phyloP scores from a whole-genome alignment of 371 early-diverging fungal genomes.

The Mucor velutinosus region DNA sequence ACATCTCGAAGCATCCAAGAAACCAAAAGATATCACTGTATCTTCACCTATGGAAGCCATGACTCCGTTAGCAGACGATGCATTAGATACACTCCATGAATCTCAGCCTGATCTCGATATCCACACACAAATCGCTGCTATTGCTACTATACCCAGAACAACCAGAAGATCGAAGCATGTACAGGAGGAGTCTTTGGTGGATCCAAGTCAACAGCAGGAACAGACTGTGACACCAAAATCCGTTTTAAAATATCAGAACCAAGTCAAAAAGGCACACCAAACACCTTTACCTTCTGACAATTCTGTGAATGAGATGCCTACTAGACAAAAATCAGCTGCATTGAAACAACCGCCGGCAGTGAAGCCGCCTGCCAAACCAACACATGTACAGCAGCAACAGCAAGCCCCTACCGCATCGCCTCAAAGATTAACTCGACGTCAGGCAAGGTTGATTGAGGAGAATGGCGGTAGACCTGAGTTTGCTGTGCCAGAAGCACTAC shows the following conservation, averaged over 20 bases:
- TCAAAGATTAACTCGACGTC: not conserved
- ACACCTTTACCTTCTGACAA: not conserved
- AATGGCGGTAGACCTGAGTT: not conserved
- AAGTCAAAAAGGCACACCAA: not conserved
- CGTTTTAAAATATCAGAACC: not conserved
- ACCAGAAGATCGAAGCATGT: not conserved
- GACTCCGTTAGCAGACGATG: not conserved
- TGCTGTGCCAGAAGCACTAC: not conserved
- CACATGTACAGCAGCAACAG: not conserved
- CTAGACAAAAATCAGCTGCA: not conserved
- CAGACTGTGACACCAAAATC: not conserved
- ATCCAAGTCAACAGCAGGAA: not conserved
- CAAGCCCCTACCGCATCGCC: not conserved
- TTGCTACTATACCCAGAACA: not conserved
- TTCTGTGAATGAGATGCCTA: not conserved
- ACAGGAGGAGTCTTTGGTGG: not conserved
- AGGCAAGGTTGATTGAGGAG: not conserved
- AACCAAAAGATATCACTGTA: not conserved
- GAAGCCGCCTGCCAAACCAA: not conserved
- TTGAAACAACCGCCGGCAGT: not conserved
- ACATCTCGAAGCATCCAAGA: not conserved
- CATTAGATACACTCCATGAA: not conserved
- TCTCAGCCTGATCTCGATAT: not conserved
- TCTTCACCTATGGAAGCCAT: not conserved
- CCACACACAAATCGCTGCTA: not conserved